These are phyloP conservation scores for Phytophthora hybrid DNA, from an alignment of 352 stramenopile species.

Conservation along the genomic window DNA sequence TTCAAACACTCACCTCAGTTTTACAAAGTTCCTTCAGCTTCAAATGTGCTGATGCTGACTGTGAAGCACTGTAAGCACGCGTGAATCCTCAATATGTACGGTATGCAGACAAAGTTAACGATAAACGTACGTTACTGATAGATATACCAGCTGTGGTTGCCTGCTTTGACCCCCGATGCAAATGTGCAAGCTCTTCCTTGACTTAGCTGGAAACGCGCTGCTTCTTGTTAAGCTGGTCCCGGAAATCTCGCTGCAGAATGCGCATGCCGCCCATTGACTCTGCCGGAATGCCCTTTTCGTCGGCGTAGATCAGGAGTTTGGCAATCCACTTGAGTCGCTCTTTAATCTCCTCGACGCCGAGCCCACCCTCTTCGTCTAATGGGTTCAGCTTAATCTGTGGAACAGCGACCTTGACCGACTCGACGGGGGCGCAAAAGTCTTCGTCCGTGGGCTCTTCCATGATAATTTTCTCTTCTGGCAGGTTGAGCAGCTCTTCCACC, in stretches of 20 bases:
- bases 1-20: slow-evolving; percentile 35
- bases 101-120: neutral
- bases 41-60: neutral
- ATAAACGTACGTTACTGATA: neutral
- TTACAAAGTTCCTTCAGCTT: slow-evolving; percentile 8
- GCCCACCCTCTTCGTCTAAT: slow-evolving; percentile 2
- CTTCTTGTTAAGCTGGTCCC: slow-evolving; percentile 36
- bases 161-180: neutral
- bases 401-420: slow-evolving; percentile 12
- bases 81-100: neutral
- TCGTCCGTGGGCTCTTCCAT: slow-evolving; percentile 41
- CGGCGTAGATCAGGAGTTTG: slow-evolving; percentile 40
- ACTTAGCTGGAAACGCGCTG: slow-evolving; percentile 8
- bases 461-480: slow-evolving; percentile 38
- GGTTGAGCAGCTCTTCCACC: slow-evolving; percentile 36
- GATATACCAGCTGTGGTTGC: neutral
- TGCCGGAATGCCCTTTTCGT: slow-evolving; percentile 27
- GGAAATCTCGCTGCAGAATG: slow-evolving; percentile 39
- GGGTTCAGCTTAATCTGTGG: neutral
- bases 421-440: slow-evolving; percentile 36
- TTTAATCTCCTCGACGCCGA: slow-evolving; percentile 34
- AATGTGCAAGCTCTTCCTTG: neutral
- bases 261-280: slow-evolving; percentile 40
- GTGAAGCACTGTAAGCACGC: neutral
- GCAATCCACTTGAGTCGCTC: slow-evolving; percentile 45